Conservation (phyloP, 2,329 filamentous ascomycete genomes). For the Trichophyton simii region DNA sequence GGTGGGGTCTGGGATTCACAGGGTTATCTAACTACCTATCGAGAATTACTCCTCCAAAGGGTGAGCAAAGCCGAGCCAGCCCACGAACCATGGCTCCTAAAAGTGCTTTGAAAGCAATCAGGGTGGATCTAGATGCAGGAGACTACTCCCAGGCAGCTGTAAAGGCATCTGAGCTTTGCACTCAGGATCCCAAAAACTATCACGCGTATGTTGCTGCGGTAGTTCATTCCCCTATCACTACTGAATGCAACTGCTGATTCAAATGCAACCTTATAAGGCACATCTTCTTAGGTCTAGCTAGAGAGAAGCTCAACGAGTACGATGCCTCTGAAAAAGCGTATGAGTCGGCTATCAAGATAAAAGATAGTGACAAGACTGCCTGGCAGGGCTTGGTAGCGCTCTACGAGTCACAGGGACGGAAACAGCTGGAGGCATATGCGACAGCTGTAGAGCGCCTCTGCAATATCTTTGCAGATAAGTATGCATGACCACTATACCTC, state of each 20-base stretch:
- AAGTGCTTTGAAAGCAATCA: conserved; percentile 67
- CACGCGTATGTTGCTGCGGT: conserved; percentile 49
- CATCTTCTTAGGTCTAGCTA: conserved; percentile 76
- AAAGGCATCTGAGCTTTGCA: conserved; percentile 56
- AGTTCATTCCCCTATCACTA: background rate
- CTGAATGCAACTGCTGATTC: conserved; percentile 6
- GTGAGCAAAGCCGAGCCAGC: background rate
- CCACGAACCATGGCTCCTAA: conserved; percentile 41
- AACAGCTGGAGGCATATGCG: conserved; percentile 62
- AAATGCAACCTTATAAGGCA: conserved; percentile 37
- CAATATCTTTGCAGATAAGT: conserved; percentile 56
- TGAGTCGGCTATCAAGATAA: conserved; percentile 55
- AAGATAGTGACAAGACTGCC: conserved; percentile 64
- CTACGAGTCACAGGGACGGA: conserved; percentile 62
- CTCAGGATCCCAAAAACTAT: conserved; percentile 65
- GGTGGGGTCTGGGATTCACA: no score
- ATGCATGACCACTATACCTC: conserved; percentile 22
- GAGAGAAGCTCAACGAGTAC: conserved; percentile 60
- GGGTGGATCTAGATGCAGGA: conserved; percentile 61
- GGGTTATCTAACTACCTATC: no score
- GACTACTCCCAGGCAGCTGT: conserved; percentile 65
- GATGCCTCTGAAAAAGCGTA: conserved; percentile 70
- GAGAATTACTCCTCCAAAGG: no score
- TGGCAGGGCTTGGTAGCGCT: conserved; percentile 84
- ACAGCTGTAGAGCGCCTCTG: conserved; percentile 61